phyloP scores from a whole-genome alignment of 164 flowering plant species.

The Echeveria elegans region DNA sequence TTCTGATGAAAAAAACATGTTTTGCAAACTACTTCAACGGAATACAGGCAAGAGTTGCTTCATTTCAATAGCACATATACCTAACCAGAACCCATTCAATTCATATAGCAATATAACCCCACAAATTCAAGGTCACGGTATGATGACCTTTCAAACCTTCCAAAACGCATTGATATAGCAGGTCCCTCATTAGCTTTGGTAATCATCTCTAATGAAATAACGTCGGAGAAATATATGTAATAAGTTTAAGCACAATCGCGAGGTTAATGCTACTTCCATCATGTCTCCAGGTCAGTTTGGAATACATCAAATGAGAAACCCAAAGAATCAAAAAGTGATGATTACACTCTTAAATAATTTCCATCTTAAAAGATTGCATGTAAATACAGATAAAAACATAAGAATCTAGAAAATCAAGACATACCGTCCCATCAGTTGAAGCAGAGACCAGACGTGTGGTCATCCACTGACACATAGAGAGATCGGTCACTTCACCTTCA shows the following conservation, averaged over 20 bases:
- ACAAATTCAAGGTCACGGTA: too few relatives aligned
- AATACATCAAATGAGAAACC: background rate
- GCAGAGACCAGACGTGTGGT: constrained; percentile 84
- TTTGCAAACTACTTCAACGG: too few relatives aligned
- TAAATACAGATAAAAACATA: background rate
- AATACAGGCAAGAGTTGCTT: too few relatives aligned
- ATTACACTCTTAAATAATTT: background rate
- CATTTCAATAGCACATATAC: too few relatives aligned
- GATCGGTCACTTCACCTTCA: constrained; percentile 88
- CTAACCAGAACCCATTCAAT: too few relatives aligned
- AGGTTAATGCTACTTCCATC: background rate
- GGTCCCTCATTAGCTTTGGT: background rate
- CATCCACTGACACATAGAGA: constrained; percentile 99
- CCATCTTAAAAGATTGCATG: background rate
- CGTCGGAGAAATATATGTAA: background rate
- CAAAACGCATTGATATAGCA: too few relatives aligned
- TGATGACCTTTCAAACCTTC: too few relatives aligned
- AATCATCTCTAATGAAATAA: background rate
- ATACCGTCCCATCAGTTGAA: constrained; percentile 90
- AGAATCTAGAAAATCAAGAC: background rate
- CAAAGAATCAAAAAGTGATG: background rate
- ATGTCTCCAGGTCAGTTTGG: background rate
- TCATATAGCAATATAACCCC: too few relatives aligned
- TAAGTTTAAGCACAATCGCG: background rate
- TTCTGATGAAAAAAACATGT: too few relatives aligned